Evolutionary conservation across 1,284 basidiomycete genomes (phyloP), one percentile per base, ranked within the genome.

Genomic region (Cryptococcus wingfieldii): DNA sequence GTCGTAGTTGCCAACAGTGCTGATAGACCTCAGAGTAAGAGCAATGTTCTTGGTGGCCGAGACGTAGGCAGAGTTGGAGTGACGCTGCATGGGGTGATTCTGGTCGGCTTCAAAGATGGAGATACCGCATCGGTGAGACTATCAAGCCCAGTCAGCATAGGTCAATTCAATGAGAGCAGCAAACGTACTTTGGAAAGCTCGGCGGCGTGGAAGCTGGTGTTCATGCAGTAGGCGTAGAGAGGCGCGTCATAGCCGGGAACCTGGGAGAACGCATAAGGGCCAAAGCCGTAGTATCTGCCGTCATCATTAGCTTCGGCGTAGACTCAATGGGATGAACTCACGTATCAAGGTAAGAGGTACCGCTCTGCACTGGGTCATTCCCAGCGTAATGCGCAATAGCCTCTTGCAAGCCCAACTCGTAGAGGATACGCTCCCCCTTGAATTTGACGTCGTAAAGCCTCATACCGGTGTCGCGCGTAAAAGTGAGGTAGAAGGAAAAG

Each of bases 391-490:
- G 84, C 8, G 84, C 84, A 51, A 86, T 74, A 0, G 84, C 75
- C 55, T 77, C 74, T 53, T 76, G 72, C 5, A 69, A 64, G 1
- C 71, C 59, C 3, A 86, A 78, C 81, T 87, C 83, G 62, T 87
- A 87, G 43, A 87, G 79, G 51, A 88, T 80, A 13, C 84, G 72
- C 62, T 86, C 83, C 23, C 80, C 80, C 42, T 79, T 74, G 76
- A 87, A 85, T 12, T 80, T 78, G 54, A 87, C 79, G 66, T 87
- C 83, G 83, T 83, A 87, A 12, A 87, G 71, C 53, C 80, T 81
- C 56, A 87, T 59, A 12, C 86, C 78, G 83, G 86, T 85, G 64
- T 85, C 85, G 38, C 84, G 71, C 51, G 84, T 81, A 65, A 86
- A 86, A 52, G 82, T 80, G 27, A 85, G 75, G 63, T 83, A 86